phyloP scores from a whole-genome alignment of 129 eudicot genomes.

The Oenanthe sinensis region DNA sequence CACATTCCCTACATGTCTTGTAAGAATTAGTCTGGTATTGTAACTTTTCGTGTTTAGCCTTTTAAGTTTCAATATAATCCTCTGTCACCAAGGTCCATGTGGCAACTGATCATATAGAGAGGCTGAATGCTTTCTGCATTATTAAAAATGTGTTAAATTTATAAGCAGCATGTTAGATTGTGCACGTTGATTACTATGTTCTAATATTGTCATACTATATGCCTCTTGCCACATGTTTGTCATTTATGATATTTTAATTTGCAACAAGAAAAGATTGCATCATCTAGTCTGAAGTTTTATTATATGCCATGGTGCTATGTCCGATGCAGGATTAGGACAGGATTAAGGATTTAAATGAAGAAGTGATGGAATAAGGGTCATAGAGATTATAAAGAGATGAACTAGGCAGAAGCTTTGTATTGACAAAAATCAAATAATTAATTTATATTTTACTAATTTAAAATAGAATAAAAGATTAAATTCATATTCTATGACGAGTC shows the following conservation, averaged over 20 bases:
- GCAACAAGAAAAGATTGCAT: not conserved
- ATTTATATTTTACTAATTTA: not conserved
- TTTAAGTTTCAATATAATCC: not conserved
- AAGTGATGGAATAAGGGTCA: not conserved
- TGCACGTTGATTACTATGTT: not conserved
- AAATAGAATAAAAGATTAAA: not conserved
- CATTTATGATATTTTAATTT: not conserved
- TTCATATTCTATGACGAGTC: not conserved
- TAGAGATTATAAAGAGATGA: not conserved
- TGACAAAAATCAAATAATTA: not conserved
- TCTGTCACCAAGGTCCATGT: conserved; percentile 6
- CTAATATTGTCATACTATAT: not conserved
- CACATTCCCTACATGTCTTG: conserved; percentile 3
- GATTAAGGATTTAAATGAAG: not conserved
- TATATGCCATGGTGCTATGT: not conserved
- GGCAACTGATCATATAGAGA: not conserved
- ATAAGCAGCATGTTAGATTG: not conserved
- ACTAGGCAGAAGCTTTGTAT: not conserved
- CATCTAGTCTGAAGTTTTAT: not conserved
- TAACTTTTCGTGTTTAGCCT: not conserved
- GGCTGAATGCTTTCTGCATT: not conserved
- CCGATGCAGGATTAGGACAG: not conserved
- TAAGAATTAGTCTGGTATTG: not conserved
- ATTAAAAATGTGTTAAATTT: not conserved
- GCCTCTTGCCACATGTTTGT: not conserved